Evolutionary conservation across 2,329 filamentous ascomycete species (phyloP), one percentile per base, ranked within the genome.

Genomic region (Hypomyces rosellus): DNA sequence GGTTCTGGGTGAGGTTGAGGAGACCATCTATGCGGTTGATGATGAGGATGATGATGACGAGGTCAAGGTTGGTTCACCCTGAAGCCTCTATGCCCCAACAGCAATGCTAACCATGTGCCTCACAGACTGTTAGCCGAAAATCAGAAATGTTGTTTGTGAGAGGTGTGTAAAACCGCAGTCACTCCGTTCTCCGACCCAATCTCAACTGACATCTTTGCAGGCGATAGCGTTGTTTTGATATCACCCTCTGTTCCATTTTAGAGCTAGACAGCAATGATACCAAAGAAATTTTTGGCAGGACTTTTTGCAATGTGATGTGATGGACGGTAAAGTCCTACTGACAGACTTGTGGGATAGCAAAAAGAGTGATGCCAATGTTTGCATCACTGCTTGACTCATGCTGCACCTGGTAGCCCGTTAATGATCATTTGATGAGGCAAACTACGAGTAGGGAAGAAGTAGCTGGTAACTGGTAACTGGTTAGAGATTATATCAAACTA

Each of bases 71-170:
- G n/a, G 33, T n/a, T 61, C 22, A 63, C 49, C 1, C 4, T 18
- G 33, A 15, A 18, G 6, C 25, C 2, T 30, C 25, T 6, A 30
- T 6, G 2, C 6, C 9, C 25, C 2, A 30, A 11, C 25, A 30
- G 25, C 25, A 11, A 8, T 30, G 9, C 25, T 30, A 30, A 30
- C 25, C 6, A 30, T 30, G 25, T 5, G 9, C 9, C 25, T 18
- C 46, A 5, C 56, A 95, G 88, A 96, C 91, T 13, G 83, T 93
- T 55, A 95, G 92, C 74, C 95, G 95, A 72, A 95, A 96, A 69
- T 95, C 90, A 40, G 93, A 97, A 68, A 99, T 99, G 93, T 74
- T 99, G 16, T 99, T 99, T 68, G 92, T 99, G 52, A 79, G 93
- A 88, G 92, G 91, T 92, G 73, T 55, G 79, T 69, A n/a, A 42